phyloP scores from a whole-genome alignment of 2,329 filamentous ascomycete species.

The Trichoderma arundinaceum region DNA sequence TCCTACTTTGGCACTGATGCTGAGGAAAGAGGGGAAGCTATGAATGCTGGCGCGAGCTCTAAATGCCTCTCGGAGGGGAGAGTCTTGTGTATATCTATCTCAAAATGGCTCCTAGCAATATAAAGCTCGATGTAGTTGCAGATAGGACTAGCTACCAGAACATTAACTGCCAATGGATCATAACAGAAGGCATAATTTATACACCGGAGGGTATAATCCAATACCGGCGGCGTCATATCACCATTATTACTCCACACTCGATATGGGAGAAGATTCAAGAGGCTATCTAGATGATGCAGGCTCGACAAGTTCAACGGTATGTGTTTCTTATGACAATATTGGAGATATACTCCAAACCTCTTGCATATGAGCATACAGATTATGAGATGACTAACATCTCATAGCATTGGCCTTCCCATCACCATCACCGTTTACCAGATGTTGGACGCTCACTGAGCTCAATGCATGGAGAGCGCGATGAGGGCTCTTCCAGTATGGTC shows the following conservation, averaged over 20 bases:
- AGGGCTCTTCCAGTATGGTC: slow-evolving; percentile 81
- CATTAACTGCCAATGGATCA: slow-evolving; percentile 3
- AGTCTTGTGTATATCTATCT: neutral
- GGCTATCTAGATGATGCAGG: neutral
- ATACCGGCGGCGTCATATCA: slow-evolving; percentile 14
- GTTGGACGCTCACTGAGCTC: slow-evolving; percentile 72
- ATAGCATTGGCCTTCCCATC: slow-evolving; percentile 66
- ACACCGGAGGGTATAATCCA: slow-evolving; percentile 5
- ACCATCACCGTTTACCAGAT: slow-evolving; percentile 81
- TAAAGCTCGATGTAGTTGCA: slow-evolving; percentile 38
- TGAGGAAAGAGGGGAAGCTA: neutral
- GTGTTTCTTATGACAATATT: slow-evolving; percentile 61
- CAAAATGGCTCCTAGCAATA: neutral
- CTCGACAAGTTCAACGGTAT: slow-evolving; percentile 34
- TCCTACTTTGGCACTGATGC: neutral
- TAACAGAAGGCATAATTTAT: slow-evolving; percentile 1
- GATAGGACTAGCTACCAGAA: slow-evolving; percentile 52
- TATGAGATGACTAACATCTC: slow-evolving; percentile 39
- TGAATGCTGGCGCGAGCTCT: neutral
- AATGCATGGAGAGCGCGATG: slow-evolving; percentile 61
- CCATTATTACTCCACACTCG: neutral
- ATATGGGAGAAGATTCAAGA: neutral
- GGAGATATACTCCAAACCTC: slow-evolving; percentile 54
- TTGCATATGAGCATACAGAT: slow-evolving; percentile 53
- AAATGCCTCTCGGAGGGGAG: neutral